Conservation (phyloP, 345 rosid genomes). For the Erodium maritimum region DNA sequence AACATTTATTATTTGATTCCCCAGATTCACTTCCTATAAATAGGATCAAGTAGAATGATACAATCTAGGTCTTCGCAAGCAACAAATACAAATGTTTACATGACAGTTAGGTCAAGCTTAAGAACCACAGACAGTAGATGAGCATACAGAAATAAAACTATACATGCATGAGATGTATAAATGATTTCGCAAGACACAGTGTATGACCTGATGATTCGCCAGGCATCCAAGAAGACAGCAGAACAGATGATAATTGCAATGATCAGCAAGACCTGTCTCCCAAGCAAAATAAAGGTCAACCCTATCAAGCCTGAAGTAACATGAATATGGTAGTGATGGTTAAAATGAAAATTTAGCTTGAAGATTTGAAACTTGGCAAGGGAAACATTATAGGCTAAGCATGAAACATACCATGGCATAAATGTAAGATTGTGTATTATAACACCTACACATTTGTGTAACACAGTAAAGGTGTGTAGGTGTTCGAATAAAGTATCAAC, state of each 20-base stretch:
- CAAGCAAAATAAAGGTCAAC: slow-evolving; percentile 5
- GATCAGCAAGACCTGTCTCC: slow-evolving; percentile 90
- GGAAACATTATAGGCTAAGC: too few species aligned
- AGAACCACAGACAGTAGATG: too few species aligned
- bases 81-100: background rate
- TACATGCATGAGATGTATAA: background rate
- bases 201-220: slow-evolving; percentile 76
- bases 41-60: background rate
- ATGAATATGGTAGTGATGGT: background rate
- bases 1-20: background rate
- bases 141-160: too few species aligned
- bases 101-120: background rate
- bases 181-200: background rate
- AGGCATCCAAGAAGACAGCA: slow-evolving; percentile 99
- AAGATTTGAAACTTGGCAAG: too few species aligned
- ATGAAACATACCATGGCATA: too few species aligned
- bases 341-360: too few species aligned
- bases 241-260: slow-evolving; percentile 93
- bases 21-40: background rate
- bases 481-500: too few species aligned
- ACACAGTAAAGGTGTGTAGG: too few species aligned
- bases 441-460: too few species aligned
- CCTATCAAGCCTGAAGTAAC: background rate
- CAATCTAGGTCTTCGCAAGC: background rate
- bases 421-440: too few species aligned